Base-by-base conservation (phyloP, 305 asterid genomes). In the Rubia tinctorum region DNA sequence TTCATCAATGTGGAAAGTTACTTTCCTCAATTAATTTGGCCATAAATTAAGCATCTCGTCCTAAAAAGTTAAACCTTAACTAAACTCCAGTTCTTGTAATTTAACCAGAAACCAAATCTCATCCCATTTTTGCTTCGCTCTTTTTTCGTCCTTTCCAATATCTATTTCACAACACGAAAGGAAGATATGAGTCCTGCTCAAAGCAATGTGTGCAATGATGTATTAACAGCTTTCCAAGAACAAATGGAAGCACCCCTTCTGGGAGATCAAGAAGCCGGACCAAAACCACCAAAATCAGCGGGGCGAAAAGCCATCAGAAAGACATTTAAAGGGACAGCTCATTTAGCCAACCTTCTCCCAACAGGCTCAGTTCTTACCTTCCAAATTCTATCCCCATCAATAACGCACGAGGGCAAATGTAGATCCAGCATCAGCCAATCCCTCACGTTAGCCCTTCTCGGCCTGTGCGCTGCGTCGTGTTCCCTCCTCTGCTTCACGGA, bases 331-430 rank as follows among this genome's bases (percentile, higher is more conserved):
- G 96, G 1, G 87, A 91, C 44, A 96, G 88, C 79, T 89, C 91
- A 40, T 97, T 96, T 1, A 15, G 58, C 58, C 7, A 51, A 51
- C 58, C 58, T 51, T 51, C 58, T 51, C 22, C 58, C 58, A 17
- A 89, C 98, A 6, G 98, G 98, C 42, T 84, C 98, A 75, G 96
- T 93, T 60, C 86, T 93, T 7, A 78, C 91, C 0, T 93, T 93
- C 84, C 96, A 86, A 61, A 77, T 93, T 66, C 70, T 93, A 0
- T 83, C 96, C 7, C 97, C 97, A 7, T 81, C 84, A 58, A 20
- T 90, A 76, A 88, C 94, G 1, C 90, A 86, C 43, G 81, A 87
- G 47, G 98, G 98, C 14, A 82, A 83, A 69, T 93, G 98, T 84
- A 67, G 42, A 34, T 81, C 97, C 6, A 9, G 63, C 53, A 68